Evolutionary conservation across 208 protist genomes (phyloP), one percentile per base, ranked within the genome.

Genomic region (Leishmania gerbilli): DNA sequence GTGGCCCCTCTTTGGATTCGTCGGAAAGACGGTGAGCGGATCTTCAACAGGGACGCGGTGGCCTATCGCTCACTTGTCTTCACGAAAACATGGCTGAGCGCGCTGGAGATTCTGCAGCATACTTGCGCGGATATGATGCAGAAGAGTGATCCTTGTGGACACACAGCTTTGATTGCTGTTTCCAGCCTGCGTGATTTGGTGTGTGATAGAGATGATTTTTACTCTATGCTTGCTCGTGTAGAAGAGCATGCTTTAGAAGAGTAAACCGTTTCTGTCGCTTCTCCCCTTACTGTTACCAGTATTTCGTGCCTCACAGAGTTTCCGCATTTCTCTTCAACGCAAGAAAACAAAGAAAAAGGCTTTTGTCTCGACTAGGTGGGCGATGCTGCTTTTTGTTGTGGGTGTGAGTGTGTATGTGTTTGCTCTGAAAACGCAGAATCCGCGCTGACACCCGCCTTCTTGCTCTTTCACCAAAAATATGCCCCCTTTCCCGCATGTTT

Each of bases 151-250:
- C 40, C 76, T 27, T 86, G 83, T 72, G 49, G 60, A 49, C 56
- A 56, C 21, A 82, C 90, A 45, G 88, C 89, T n/a, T 58, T 84
- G 27, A 75, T 92, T 67, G 88, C 89, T 31, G 81, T 95, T 40
- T 81, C 88, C 6, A 84, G 84, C 31, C 45, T 95, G 62, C 85
- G 84, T 60, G 92, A 95, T 74, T 76, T 95, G 31, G 83, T 94
- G 4, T 84, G 74, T 47, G 87, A 89, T 55, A 83, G 85, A 71
- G 64, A 79, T 45, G 88, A 89, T 79, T 79, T 92, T 49, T 69
- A 86, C 53, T 40, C 69, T 15, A 92, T 94, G 88, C 76, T 81
- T 37, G 78, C 80, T 11, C 77, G 71, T 42, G 77, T 76, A 49
- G 80, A 81, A 58, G 62, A 80, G 37, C 68, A 77, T 24, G 79